Evolutionary conservation across 2,329 filamentous ascomycete genomes (phyloP).

Genomic region (Metarhizium robertsii): DNA sequence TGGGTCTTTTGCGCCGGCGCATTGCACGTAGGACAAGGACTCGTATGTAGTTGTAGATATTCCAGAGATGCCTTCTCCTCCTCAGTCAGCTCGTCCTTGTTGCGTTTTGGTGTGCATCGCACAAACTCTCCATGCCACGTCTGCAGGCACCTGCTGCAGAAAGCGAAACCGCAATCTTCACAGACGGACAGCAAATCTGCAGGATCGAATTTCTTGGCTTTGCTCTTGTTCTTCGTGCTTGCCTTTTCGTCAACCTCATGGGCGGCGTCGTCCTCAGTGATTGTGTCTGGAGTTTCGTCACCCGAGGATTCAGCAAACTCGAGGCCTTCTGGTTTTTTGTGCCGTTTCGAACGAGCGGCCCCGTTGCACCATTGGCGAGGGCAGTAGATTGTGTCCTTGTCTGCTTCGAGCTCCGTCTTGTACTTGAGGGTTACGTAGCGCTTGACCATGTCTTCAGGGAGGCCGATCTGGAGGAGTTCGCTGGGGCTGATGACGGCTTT

Average conservation of each 20-base stretch:
- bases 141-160: conserved; percentile 60
- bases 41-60: conserved; percentile 73
- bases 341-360: conserved; percentile 66
- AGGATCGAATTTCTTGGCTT: conserved; percentile 25
- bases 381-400: conserved; percentile 88
- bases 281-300: conserved; percentile 41
- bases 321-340: conserved; percentile 60
- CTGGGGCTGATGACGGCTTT: conserved; percentile 68
- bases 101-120: conserved; percentile 57
- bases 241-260: conserved; percentile 10
- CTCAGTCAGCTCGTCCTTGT: conserved; percentile 61
- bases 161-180: conserved; percentile 81
- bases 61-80: conserved; percentile 83
- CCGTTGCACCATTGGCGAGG: conserved; percentile 89
- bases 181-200: conserved; percentile 72
- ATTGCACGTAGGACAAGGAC: conserved; percentile 79
- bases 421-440: conserved; percentile 86
- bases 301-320: conserved; percentile 46
- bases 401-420: conserved; percentile 84
- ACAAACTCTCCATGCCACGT: conserved; percentile 90
- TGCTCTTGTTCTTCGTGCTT: conserved; percentile 13
- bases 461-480: conserved; percentile 70
- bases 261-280: conserved; percentile 33
- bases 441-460: conserved; percentile 63
- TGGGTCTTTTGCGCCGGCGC: conserved; percentile 81